Evolutionary conservation across 139 green algal genomes (phyloP).

Genomic region (Volvox africanus): DNA sequence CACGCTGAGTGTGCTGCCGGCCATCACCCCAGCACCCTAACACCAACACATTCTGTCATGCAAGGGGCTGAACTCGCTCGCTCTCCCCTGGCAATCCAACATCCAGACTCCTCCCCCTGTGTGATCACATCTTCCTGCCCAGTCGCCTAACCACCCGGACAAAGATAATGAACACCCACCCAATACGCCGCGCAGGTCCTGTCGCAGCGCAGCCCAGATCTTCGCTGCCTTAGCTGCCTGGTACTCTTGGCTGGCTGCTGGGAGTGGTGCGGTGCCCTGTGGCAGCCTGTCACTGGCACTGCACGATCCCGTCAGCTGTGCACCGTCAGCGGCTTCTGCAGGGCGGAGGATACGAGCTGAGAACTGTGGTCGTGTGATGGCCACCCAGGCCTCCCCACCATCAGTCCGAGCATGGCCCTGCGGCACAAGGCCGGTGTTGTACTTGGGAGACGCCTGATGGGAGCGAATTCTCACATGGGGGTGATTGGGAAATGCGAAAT

Average conservation of each 20-base stretch:
- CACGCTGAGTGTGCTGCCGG: too few relatives aligned
- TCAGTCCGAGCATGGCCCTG: constrained; percentile 53
- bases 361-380: constrained; percentile 50
- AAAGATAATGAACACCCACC: not conserved
- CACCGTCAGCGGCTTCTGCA: not conserved
- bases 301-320: too few relatives aligned
- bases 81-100: too few relatives aligned
- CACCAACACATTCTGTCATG: too few relatives aligned
- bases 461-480: too few relatives aligned
- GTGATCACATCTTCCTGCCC: too few relatives aligned
- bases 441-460: not conserved
- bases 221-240: not conserved
- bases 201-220: constrained; percentile 16
- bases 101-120: too few relatives aligned
- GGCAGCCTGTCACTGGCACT: not conserved
- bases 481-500: too few relatives aligned
- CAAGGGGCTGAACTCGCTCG: too few relatives aligned
- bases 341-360: not conserved
- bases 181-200: not conserved
- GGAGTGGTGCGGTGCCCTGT: constrained; percentile 7
- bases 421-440: not conserved
- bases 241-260: constrained; percentile 23
- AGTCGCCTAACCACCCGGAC: too few relatives aligned
- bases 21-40: too few relatives aligned
- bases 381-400: constrained; percentile 46